A percentile compares a stretch with the other conserved stretches of the same genome.
These are phyloP conservation scores for Dioscorea zingiberensis DNA, from an alignment of 106 monocot genomes.

Conservation along the genomic window DNA sequence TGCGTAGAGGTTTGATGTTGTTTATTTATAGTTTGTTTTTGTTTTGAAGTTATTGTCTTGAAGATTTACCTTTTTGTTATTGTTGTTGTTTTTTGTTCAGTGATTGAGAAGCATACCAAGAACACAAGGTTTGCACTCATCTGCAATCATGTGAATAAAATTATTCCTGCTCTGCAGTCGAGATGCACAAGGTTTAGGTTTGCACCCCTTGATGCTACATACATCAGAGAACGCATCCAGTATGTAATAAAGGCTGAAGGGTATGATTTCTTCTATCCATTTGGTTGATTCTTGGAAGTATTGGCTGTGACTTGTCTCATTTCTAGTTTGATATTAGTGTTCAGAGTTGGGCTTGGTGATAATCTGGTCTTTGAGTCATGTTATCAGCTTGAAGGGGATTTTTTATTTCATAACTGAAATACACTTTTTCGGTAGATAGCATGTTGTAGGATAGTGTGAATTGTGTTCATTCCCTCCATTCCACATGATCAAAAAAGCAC, in stretches of 20 bases:
- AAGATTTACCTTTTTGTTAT: not conserved
- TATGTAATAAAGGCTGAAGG: slow-evolving; percentile 85
- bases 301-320: too few relatives aligned
- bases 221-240: slow-evolving; percentile 79
- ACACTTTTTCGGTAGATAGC: too few relatives aligned
- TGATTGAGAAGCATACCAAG: slow-evolving; percentile 92
- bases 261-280: slow-evolving; percentile 28
- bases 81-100: slow-evolving; percentile 29
- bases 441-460: too few relatives aligned
- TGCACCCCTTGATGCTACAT: slow-evolving; percentile 81
- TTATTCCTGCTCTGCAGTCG: slow-evolving; percentile 95
- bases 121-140: slow-evolving; percentile 98
- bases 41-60: slow-evolving; percentile 7
- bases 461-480: too few relatives aligned
- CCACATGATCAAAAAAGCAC: too few relatives aligned
- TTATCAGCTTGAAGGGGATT: too few relatives aligned
- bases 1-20: slow-evolving; percentile 72
- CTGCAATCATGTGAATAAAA: slow-evolving; percentile 98
- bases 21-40: slow-evolving; percentile 5
- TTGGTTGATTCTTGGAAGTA: slow-evolving; percentile 3
- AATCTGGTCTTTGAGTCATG: too few relatives aligned
- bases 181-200: slow-evolving; percentile 97
- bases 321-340: too few relatives aligned
- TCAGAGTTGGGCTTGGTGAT: too few relatives aligned
- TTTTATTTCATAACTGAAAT: too few relatives aligned